These are phyloP conservation scores for Singerocomus inundabilis DNA, from an alignment of 1,284 basidiomycete genomes.

Conservation along the genomic window DNA sequence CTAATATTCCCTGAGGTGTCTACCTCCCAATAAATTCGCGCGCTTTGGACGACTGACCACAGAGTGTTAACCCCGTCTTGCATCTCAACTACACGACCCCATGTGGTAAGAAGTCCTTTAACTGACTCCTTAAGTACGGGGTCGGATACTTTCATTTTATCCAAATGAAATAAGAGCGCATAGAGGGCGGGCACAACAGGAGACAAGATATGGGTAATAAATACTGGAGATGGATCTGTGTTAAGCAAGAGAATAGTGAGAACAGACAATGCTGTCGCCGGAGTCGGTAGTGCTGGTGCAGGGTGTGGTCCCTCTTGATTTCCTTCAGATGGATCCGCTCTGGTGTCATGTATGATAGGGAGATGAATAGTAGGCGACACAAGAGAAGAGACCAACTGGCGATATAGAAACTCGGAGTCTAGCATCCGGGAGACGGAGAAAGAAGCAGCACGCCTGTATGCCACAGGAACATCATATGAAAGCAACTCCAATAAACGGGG, in stretches of 20 bases:
- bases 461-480: constrained; percentile 38
- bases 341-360: constrained; percentile 37
- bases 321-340: not conserved
- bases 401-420: constrained; percentile 32
- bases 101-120: constrained; percentile 60
- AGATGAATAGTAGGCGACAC: constrained; percentile 45
- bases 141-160: constrained; percentile 55
- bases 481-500: constrained; percentile 55
- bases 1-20: constrained; percentile 52
- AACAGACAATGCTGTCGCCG: constrained; percentile 44
- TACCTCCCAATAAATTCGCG: constrained; percentile 56
- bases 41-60: constrained; percentile 57
- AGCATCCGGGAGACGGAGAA: constrained; percentile 70
- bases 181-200: constrained; percentile 71
- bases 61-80: constrained; percentile 56
- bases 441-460: constrained; percentile 61
- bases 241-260: constrained; percentile 64
- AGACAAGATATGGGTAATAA: constrained; percentile 63
- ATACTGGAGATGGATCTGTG: constrained; percentile 71
- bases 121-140: constrained; percentile 59
- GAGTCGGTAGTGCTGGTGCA: constrained; percentile 6
- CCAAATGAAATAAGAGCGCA: constrained; percentile 56
- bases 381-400: constrained; percentile 37
- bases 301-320: constrained; percentile 6
- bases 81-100: constrained; percentile 64